phyloP scores from a whole-genome alignment of 345 rosid species.

The Linum trigynum region DNA sequence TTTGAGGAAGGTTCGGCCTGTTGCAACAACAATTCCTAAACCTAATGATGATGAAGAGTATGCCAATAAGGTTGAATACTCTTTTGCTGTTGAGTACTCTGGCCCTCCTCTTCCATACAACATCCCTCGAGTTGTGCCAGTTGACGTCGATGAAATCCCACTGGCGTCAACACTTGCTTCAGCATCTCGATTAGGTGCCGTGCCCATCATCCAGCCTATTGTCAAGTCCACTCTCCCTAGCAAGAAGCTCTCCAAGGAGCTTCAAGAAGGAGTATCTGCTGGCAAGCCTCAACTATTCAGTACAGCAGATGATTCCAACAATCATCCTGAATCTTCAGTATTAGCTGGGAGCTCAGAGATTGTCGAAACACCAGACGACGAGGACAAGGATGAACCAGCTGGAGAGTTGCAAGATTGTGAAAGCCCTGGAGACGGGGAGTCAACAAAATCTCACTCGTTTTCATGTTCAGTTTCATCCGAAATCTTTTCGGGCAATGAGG shows the following conservation, averaged over 20 bases:
- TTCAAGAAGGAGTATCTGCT: constrained; percentile 1
- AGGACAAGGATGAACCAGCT: constrained; percentile 7
- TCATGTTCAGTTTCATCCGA: constrained; percentile 28
- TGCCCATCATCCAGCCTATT: constrained; percentile 59
- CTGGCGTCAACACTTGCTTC: constrained; percentile 40
- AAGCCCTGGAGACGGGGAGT: constrained; percentile 22
- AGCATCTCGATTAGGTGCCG: constrained; percentile 18
- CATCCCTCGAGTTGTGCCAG: constrained; percentile 55
- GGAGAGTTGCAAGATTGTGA: constrained; percentile 18
- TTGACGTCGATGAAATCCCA: constrained; percentile 53
- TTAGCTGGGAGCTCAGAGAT: constrained; percentile 14
- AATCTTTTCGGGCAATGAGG: constrained; percentile 30
- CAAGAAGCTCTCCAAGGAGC: constrained; percentile 17
- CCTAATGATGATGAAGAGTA: constrained; percentile 22
- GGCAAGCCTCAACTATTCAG: constrained; percentile 11
- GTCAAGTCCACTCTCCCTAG: constrained; percentile 21
- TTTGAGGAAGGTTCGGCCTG: constrained; percentile 44
- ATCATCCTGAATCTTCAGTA: constrained; percentile 12
- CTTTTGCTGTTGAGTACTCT: constrained; percentile 62
- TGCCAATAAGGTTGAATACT: constrained; percentile 34
- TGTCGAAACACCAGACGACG: constrained; percentile 9
- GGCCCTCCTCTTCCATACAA: constrained; percentile 50
- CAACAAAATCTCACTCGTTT: constrained; percentile 20
- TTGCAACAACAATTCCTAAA: constrained; percentile 25
- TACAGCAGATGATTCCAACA: constrained; percentile 14